Conservation (phyloP, 2,329 filamentous ascomycete species). For the Colletotrichum sp. region DNA sequence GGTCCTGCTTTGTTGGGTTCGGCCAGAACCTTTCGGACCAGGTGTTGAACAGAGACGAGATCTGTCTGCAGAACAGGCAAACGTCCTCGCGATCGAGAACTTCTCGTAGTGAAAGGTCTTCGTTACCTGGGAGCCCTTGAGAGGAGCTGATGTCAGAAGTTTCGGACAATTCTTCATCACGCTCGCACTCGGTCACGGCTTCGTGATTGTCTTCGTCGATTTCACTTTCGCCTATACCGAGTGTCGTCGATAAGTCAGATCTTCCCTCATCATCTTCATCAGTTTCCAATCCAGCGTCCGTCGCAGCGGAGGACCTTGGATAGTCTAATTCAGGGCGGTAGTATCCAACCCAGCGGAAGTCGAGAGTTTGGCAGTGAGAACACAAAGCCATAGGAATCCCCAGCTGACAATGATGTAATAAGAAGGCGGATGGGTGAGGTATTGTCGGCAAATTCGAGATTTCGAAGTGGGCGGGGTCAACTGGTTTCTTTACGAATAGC, state of each 20-base stretch:
- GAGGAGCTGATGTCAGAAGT: neutral
- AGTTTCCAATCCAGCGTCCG: neutral
- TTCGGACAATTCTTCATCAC: neutral
- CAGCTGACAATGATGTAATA: neutral
- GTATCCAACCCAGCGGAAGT: neutral
- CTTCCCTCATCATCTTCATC: neutral
- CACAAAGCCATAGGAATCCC: neutral
- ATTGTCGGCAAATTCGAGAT: neutral
- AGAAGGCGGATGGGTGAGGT: neutral
- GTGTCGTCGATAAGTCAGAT: fast-evolving
- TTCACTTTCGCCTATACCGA: neutral
- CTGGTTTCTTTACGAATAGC: neutral
- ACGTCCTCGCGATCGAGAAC: neutral
- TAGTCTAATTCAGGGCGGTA: neutral
- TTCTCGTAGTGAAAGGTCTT: neutral
- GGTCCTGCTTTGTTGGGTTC: neutral
- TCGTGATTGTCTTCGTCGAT: neutral
- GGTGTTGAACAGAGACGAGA: neutral
- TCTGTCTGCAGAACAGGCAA: neutral
- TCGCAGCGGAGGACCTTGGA: fast-evolving
- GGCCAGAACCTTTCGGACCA: neutral
- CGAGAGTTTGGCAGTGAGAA: neutral
- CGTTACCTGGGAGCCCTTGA: neutral
- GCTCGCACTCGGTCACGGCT: fast-evolving
- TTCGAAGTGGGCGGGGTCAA: neutral